Evolutionary conservation across 2,329 filamentous ascomycete species (phyloP).

Genomic region (Paecilomyces niveus): DNA sequence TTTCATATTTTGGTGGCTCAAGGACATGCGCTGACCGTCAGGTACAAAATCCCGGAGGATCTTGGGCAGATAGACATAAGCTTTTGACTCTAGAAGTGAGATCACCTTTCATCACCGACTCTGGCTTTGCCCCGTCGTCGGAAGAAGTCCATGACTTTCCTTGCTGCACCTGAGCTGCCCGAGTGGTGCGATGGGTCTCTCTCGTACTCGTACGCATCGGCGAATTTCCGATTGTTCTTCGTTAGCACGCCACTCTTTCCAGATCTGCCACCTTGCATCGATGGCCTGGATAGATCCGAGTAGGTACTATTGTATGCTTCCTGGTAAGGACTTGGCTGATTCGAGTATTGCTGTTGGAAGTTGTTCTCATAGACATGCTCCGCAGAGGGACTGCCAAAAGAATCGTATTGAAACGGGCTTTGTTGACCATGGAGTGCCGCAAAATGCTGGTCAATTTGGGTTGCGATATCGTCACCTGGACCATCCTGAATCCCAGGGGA

Average conservation of each 20-base stretch:
- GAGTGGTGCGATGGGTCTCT: conserved; percentile 54
- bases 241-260: conserved; percentile 57
- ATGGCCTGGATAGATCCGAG: conserved; percentile 34
- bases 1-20: background rate
- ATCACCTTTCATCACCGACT: conserved; percentile 39
- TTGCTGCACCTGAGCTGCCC: conserved; percentile 78
- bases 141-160: conserved; percentile 98
- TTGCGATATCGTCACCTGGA: conserved; percentile 30
- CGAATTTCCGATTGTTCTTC: conserved; percentile 80
- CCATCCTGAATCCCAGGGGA: conserved; percentile 17
- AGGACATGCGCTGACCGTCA: background rate
- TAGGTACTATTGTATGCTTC: conserved; percentile 40
- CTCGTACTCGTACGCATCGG: conserved; percentile 78
- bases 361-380: conserved; percentile 25
- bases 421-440: conserved; percentile 30
- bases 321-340: conserved; percentile 30
- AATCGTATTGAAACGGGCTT: conserved; percentile 17
- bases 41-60: background rate
- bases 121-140: conserved; percentile 73
- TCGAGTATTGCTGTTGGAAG: conserved; percentile 25
- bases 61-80: conserved; percentile 7
- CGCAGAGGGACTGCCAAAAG: conserved; percentile 20
- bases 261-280: conserved; percentile 33
- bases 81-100: conserved; percentile 11
- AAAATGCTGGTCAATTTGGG: conserved; percentile 37